Evolutionary conservation across 768 basidiomycete species (phyloP).

Genomic region (Tricholoma flavovirens): DNA sequence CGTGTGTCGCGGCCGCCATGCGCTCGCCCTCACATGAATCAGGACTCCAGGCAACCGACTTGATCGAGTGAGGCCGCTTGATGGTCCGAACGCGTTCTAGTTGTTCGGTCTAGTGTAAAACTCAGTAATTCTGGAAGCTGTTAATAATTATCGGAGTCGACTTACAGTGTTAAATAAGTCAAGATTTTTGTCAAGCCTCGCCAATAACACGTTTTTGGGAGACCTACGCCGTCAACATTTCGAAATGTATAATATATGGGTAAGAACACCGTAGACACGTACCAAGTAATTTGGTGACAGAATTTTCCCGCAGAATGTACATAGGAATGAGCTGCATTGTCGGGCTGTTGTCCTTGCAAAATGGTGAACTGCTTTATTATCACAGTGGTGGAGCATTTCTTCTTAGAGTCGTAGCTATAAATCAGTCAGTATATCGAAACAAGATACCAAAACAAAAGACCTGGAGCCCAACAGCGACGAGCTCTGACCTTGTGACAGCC

Average conservation of each 20-base stretch:
- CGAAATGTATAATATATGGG: background rate
- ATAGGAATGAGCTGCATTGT: background rate
- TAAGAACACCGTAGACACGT: background rate
- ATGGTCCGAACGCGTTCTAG: background rate
- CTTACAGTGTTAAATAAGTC: constrained; percentile 8
- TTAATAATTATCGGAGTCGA: background rate
- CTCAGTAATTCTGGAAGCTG: background rate
- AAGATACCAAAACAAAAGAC: background rate
- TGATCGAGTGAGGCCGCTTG: constrained; percentile 7
- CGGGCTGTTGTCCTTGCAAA: background rate
- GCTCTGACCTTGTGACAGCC: constrained; percentile 9
- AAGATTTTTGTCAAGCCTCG: constrained; percentile 7
- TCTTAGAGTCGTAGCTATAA: constrained; percentile 2
- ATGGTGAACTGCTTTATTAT: background rate
- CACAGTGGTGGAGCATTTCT: constrained; percentile 3
- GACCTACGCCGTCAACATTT: constrained; percentile 2
- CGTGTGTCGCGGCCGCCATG: too few species aligned
- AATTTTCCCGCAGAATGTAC: background rate
- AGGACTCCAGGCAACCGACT: constrained; percentile 7
- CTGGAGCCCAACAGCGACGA: too few species aligned
- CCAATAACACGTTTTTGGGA: constrained; percentile 3
- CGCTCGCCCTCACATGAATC: background rate
- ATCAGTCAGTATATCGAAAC: background rate
- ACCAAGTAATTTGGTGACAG: background rate
- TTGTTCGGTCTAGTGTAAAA: background rate